These are phyloP conservation scores for Coffea humblotiana DNA, from an alignment of 305 asterid genomes.

Conservation along the genomic window DNA sequence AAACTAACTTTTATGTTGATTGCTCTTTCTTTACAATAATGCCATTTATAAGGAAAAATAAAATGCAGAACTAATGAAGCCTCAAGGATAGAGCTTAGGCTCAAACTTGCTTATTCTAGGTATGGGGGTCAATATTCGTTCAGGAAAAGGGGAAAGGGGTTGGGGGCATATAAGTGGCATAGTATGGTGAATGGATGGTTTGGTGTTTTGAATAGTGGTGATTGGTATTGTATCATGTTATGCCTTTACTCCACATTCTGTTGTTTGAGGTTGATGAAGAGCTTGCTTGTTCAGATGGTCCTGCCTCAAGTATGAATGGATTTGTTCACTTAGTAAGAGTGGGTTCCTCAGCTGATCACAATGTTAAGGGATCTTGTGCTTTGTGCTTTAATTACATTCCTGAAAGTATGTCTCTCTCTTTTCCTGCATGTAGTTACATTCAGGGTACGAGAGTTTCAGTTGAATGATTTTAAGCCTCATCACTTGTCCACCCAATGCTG, in stretches of 20 bases:
- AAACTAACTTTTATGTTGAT: no score
- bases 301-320: not conserved
- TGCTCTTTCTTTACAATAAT: no score
- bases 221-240: not conserved
- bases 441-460: not conserved
- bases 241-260: not conserved
- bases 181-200: not conserved
- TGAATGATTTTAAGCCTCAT: no score
- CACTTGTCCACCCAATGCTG: no score
- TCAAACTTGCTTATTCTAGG: not conserved
- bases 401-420: not conserved
- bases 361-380: not conserved
- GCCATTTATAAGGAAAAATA: no score
- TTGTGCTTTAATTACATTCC: not conserved
- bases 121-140: not conserved
- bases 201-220: not conserved
- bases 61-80: no score
- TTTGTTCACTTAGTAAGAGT: no score
- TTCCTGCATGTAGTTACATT: not conserved
- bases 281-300: not conserved
- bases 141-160: not conserved
- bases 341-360: not conserved
- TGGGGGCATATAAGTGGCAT: not conserved
- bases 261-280: not conserved
- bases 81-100: not conserved